Base-by-base conservation (phyloP, 1,284 basidiomycete genomes). In the Wolfiporia cocos region DNA sequence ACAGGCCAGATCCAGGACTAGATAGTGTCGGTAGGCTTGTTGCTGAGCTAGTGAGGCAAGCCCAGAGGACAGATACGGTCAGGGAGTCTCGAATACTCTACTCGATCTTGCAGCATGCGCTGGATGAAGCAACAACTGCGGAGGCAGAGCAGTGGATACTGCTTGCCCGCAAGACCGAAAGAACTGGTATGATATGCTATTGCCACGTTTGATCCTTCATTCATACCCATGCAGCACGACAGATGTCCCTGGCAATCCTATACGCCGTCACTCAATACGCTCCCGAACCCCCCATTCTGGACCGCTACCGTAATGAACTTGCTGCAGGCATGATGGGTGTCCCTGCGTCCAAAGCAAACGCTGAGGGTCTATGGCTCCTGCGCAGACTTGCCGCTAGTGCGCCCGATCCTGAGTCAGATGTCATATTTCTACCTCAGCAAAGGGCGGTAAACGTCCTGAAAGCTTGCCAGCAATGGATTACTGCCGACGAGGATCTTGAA, bases 361-460 rank as follows among this genome's bases (percentile, higher is more conserved):
- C 70, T 0, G 75, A 81, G 19, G 92, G 93, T 2, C 64, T 94
- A 2, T 61, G 75, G 11, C 63, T 81, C 0, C 70, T 99, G 5
- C 76, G 82, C 3, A 70, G 82, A 10, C 72, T 98, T n/a, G 72
- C 75, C 0, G 84, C 85, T 0, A 70, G 78, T 0, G 90, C 93
- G 0, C 94, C 95, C 0, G 73, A 84, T 14, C 64, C 74, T 1
- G 86, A 94, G 21, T 85, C 88, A 0, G 83, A 89, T 7, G 70
- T 89, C 1, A 71, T 86, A n/a, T 92, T 95, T 66, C 68, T 99
- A 5, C 88, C 92, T 0, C 87, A 91, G 57, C 85, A 81, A 38
- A 71, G 96, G 11, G 86, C 90, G 0, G 78, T 99, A 33, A 95
- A 95, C 59, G 73, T 95, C n/a, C 71, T 96, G 51, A 91, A 92